Evolutionary conservation across 2,329 filamentous ascomycete species (phyloP).

Genomic region (Tolypocladium cylindrosporum): DNA sequence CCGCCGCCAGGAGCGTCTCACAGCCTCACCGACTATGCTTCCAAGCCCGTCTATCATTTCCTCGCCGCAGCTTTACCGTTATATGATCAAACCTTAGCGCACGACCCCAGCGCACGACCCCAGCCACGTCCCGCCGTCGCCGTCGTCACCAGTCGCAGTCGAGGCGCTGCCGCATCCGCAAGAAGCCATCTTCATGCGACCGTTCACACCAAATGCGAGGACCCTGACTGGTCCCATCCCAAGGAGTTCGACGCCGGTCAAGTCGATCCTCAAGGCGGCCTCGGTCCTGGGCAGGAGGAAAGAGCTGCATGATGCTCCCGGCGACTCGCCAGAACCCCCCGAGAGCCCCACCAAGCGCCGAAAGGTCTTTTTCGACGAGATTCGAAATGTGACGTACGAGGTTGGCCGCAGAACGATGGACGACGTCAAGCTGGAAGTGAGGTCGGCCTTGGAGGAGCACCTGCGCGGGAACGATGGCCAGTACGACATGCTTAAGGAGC

Average conservation of each 20-base stretch:
- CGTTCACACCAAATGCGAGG: conserved; percentile 24
- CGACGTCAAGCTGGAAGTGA: conserved; percentile 45
- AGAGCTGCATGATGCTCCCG: conserved; percentile 30
- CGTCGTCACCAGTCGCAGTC: neutral
- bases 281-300: conserved; percentile 35
- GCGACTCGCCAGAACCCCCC: conserved; percentile 25
- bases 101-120: neutral
- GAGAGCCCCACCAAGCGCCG: conserved; percentile 42
- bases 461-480: conserved; percentile 46
- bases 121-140: neutral
- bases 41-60: neutral
- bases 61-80: neutral
- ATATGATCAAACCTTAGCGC: neutral
- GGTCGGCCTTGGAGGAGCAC: conserved; percentile 46
- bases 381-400: conserved; percentile 45
- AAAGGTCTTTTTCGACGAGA: conserved; percentile 49
- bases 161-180: neutral
- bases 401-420: conserved; percentile 42
- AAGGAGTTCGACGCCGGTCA: conserved; percentile 31
- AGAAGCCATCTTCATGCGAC: conserved; percentile 14
- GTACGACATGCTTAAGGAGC: conserved; percentile 51
- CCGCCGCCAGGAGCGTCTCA: neutral
- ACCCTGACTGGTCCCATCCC: conserved; percentile 20
- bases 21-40: neutral
- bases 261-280: conserved; percentile 41